A percentile compares a stretch with the other conserved stretches of the same genome.
These are phyloP conservation scores for Candida montana DNA, from an alignment of 805 yeast genomes.

Conservation along the genomic window DNA sequence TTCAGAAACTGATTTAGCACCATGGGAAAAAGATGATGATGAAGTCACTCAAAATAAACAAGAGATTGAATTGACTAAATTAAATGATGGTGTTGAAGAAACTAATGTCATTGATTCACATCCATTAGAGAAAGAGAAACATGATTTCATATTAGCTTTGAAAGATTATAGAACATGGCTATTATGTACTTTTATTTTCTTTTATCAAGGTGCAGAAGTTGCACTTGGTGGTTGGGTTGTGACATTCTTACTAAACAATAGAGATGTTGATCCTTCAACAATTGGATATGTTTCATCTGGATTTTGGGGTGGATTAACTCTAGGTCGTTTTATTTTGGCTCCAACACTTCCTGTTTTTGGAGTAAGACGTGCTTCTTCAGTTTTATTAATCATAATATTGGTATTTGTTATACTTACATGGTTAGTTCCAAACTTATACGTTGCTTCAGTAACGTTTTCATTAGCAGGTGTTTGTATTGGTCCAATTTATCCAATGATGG, in stretches of 20 bases:
- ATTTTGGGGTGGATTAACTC: slow-evolving; percentile 59
- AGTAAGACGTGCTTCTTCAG: slow-evolving; percentile 37
- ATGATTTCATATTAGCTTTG: slow-evolving; percentile 31
- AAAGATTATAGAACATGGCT: slow-evolving; percentile 44
- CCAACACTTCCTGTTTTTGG: slow-evolving; percentile 36
- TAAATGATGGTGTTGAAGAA: not conserved
- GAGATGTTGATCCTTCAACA: slow-evolving; percentile 36
- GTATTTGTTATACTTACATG: slow-evolving; percentile 39
- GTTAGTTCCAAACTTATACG: slow-evolving; percentile 40
- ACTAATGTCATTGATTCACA: not conserved
- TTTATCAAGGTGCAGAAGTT: slow-evolving; percentile 63
- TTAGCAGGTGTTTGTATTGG: slow-evolving; percentile 52
- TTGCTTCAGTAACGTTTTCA: slow-evolving; percentile 40
- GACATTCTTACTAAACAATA: slow-evolving; percentile 48
- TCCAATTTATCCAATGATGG: slow-evolving; percentile 51
- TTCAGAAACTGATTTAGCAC: slow-evolving; percentile 36
- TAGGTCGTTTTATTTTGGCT: slow-evolving; percentile 51
- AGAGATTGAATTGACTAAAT: not conserved
- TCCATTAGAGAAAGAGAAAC: slow-evolving; percentile 4
- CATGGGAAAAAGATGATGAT: slow-evolving; percentile 17
- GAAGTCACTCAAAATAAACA: slow-evolving; percentile 1
- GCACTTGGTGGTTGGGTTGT: slow-evolving; percentile 62
- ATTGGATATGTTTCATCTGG: slow-evolving; percentile 60
- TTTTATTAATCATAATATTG: slow-evolving; percentile 32
- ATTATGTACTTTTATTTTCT: slow-evolving; percentile 45